These are phyloP conservation scores for Fabrea salina DNA, from an alignment of 169 alveolate genomes.

Conservation along the genomic window DNA sequence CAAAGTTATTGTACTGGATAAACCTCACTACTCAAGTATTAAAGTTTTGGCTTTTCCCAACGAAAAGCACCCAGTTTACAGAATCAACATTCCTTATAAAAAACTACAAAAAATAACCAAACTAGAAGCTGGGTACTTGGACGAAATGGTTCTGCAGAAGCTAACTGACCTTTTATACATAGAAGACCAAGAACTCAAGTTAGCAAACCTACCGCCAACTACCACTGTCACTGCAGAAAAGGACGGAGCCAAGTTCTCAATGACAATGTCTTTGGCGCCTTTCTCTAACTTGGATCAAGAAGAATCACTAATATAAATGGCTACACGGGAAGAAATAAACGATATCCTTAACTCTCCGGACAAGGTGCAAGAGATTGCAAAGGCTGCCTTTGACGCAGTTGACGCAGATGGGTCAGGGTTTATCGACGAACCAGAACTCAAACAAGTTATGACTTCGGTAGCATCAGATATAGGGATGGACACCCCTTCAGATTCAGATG, in stretches of 20 bases:
- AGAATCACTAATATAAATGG: conserved; percentile 6
- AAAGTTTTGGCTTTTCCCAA: conserved; percentile 4
- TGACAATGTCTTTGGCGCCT: no score
- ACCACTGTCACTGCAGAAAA: neutral
- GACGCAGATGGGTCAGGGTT: conserved; percentile 49
- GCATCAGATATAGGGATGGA: conserved; percentile 43
- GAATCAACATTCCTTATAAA: neutral
- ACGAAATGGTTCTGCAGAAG: no score
- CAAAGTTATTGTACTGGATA: neutral
- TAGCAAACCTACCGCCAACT: no score
- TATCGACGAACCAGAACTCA: conserved; percentile 39
- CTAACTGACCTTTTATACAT: neutral
- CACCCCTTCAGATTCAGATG: conserved; percentile 36
- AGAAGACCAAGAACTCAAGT: neutral
- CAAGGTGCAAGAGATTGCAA: conserved; percentile 39
- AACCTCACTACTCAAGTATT: neutral
- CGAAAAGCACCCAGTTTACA: neutral
- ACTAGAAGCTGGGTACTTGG: neutral
- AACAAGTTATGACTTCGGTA: conserved; percentile 33
- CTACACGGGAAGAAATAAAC: conserved; percentile 32
- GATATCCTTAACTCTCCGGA: conserved; percentile 32
- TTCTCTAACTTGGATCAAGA: no score
- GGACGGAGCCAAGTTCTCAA: neutral
- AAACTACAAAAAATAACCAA: neutral
- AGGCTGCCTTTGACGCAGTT: conserved; percentile 52